Percentiles rank a stretch among this genome's conserved stretches.
Evolutionary conservation across 78 protist species (phyloP).

Genomic region (Mastigamoeba balamuthi): DNA sequence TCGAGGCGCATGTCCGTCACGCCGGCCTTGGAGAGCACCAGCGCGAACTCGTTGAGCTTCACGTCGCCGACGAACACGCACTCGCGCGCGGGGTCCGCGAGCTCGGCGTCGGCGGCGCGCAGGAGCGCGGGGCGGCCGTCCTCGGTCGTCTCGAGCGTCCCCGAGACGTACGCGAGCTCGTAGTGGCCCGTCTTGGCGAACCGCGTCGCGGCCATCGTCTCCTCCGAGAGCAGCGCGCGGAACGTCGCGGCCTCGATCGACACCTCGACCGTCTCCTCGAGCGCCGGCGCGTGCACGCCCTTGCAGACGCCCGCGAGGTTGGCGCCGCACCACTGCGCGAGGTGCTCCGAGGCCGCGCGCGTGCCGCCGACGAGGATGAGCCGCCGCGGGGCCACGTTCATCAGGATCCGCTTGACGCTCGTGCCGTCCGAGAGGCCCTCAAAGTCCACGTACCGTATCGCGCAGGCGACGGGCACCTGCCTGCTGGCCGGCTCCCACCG

Average conservation of each 20-base stretch:
- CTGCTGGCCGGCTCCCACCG: too few species aligned
- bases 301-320: constrained; percentile 10
- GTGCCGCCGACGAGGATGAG: constrained; percentile 32
- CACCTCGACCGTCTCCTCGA: constrained; percentile 6
- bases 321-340: neutral
- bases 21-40: neutral
- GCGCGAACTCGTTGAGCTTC: neutral
- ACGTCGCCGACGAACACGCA: neutral
- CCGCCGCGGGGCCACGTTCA: constrained; percentile 22
- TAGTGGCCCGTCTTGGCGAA: too few species aligned
- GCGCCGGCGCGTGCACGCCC: constrained; percentile 2
- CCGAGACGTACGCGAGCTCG: too few species aligned
- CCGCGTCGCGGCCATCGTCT: too few species aligned
- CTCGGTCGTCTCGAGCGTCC: too few species aligned
- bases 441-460: constrained; percentile 11
- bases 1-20: neutral
- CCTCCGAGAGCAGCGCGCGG: too few species aligned
- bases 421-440: constrained; percentile 43
- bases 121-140: too few species aligned
- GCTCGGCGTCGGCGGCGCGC: too few species aligned
- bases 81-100: too few species aligned
- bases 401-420: constrained; percentile 27
- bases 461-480: constrained; percentile 8
- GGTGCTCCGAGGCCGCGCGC: neutral
- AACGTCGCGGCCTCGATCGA: too few species aligned